Conservation (phyloP, 129 eudicot genomes). For the Ambrosia artemisiifolia region DNA sequence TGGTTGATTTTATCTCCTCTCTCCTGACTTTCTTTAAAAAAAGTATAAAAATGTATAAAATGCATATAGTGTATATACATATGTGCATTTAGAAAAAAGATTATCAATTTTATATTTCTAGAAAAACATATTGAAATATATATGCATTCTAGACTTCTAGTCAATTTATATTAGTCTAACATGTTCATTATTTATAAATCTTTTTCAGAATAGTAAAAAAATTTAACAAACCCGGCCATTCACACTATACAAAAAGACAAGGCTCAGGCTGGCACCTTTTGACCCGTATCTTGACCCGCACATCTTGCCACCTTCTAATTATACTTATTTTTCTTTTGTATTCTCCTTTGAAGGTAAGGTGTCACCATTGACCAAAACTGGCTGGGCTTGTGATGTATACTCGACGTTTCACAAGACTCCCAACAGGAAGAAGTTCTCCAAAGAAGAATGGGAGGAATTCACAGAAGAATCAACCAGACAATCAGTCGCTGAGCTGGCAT, state of each 20-base stretch:
- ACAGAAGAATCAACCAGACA: slow-evolving; percentile 72
- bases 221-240: background rate
- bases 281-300: background rate
- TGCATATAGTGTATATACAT: no score
- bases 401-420: slow-evolving; percentile 78
- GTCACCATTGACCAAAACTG: slow-evolving; percentile 1
- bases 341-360: background rate
- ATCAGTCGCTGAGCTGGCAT: slow-evolving; percentile 69
- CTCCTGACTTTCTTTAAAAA: no score
- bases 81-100: no score
- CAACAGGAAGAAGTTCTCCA: slow-evolving; percentile 60
- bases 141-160: no score
- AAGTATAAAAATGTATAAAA: no score
- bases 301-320: background rate
- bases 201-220: background rate
- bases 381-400: slow-evolving; percentile 32
- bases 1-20: no score
- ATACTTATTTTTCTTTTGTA: background rate
- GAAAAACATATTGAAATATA: no score
- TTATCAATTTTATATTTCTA: no score
- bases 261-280: background rate
- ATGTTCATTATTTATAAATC: background rate
- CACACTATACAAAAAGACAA: background rate
- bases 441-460: slow-evolving; percentile 77
- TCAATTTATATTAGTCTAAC: background rate